phyloP scores from a whole-genome alignment of 2,329 filamentous ascomycete genomes.

The Fusarium avenaceum region DNA sequence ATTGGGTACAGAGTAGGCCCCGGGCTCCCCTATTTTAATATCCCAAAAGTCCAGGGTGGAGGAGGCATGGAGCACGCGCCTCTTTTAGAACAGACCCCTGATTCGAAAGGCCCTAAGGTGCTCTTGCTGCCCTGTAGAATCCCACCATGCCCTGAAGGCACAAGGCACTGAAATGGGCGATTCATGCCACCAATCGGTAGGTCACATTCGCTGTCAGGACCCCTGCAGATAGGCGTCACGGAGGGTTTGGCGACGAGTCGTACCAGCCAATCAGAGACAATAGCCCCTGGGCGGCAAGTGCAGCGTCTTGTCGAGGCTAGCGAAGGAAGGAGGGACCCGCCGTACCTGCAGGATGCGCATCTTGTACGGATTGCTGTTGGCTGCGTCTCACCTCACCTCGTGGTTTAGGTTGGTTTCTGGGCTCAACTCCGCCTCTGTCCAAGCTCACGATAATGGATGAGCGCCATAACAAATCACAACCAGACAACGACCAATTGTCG shows the following conservation, averaged over 20 bases:
- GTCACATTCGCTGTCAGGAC: slow-evolving; percentile 23
- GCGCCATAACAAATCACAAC: slow-evolving; percentile 6
- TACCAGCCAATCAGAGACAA: slow-evolving; percentile 36
- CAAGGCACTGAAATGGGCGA: slow-evolving; percentile 15
- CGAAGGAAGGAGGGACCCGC: slow-evolving; percentile 22
- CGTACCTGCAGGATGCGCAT: slow-evolving; percentile 35
- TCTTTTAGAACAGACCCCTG: slow-evolving; percentile 35
- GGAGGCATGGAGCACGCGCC: slow-evolving; percentile 11
- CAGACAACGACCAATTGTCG: slow-evolving; percentile 1
- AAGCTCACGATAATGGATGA: slow-evolving; percentile 33
- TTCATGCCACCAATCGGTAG: slow-evolving; percentile 46
- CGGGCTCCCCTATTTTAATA: slow-evolving; percentile 41
- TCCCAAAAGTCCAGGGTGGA: slow-evolving; percentile 28
- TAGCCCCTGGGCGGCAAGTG: slow-evolving; percentile 36
- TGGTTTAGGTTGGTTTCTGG: slow-evolving; percentile 7
- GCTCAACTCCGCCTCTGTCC: slow-evolving; percentile 35
- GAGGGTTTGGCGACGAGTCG: slow-evolving; percentile 39
- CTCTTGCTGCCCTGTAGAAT: slow-evolving; percentile 24
- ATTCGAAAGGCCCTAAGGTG: slow-evolving; percentile 15
- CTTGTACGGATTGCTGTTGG: slow-evolving; percentile 27
- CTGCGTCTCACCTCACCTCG: slow-evolving; percentile 23
- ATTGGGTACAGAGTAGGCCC: slow-evolving; percentile 6
- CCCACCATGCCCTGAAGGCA: slow-evolving; percentile 15
- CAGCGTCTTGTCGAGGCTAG: slow-evolving; percentile 26
- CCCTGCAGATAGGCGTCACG: slow-evolving; percentile 41